Conservation (phyloP, 1,284 basidiomycete genomes). For the Coniferiporia weirii region DNA sequence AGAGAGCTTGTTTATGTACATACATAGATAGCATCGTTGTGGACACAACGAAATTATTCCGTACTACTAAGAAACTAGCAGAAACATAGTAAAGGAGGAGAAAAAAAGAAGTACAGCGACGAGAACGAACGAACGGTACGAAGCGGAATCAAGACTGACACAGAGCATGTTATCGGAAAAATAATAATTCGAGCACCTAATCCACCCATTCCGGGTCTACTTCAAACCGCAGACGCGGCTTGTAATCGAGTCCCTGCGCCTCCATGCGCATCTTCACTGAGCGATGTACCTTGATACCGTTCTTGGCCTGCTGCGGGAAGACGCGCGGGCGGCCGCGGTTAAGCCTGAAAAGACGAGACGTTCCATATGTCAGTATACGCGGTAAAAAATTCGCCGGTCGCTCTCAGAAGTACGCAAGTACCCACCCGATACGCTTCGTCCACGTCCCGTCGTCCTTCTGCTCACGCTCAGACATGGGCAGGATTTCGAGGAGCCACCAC, state of each 20-base stretch:
- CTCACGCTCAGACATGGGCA: conserved; percentile 7
- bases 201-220: conserved; percentile 9
- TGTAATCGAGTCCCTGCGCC: neutral
- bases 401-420: neutral
- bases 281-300: conserved; percentile 6
- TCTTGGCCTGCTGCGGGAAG: neutral
- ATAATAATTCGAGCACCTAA: neutral
- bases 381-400: neutral
- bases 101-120: no score
- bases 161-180: neutral
- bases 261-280: conserved; percentile 11
- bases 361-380: neutral
- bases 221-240: conserved; percentile 1
- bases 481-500: conserved; percentile 23
- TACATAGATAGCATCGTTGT: no score
- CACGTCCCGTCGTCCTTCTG: conserved; percentile 2
- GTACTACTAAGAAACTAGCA: no score
- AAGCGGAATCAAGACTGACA: no score
- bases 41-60: no score
- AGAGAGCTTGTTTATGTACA: no score
- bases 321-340: conserved; percentile 1
- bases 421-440: conserved; percentile 1
- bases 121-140: no score
- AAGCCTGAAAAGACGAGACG: neutral
- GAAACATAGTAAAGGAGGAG: no score